These are phyloP conservation scores for Strobilomyces echinocephalus DNA, from an alignment of 768 basidiomycete species.

Conservation along the genomic window DNA sequence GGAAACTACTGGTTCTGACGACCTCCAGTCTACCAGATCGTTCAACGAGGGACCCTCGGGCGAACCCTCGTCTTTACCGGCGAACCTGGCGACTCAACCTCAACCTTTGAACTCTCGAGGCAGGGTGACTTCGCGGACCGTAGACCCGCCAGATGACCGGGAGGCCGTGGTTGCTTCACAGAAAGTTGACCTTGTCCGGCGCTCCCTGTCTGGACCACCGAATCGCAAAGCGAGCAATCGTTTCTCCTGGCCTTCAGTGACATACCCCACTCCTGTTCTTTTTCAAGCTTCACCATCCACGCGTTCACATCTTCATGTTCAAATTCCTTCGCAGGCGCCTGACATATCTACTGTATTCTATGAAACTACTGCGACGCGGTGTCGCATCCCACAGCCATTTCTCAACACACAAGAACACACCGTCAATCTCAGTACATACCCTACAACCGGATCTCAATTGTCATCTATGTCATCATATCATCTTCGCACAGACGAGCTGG, in stretches of 20 bases:
- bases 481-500: constrained; percentile 16
- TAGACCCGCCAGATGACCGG: constrained; percentile 6
- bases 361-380: constrained; percentile 46
- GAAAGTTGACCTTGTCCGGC: constrained; percentile 38
- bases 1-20: constrained; percentile 61
- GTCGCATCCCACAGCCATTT: constrained; percentile 21
- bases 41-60: constrained; percentile 48
- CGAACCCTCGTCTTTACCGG: constrained; percentile 12
- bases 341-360: constrained; percentile 64
- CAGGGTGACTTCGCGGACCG: constrained; percentile 20
- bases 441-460: constrained; percentile 29
- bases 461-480: constrained; percentile 34
- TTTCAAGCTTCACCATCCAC: constrained; percentile 39
- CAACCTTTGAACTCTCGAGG: constrained; percentile 21
- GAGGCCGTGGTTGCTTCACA: constrained; percentile 22
- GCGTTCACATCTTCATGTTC: constrained; percentile 31
- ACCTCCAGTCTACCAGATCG: constrained; percentile 63
- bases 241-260: constrained; percentile 37
- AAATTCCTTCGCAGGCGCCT: constrained; percentile 28
- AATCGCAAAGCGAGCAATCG: constrained; percentile 33
- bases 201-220: constrained; percentile 42
- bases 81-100: constrained; percentile 3
- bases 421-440: constrained; percentile 25
- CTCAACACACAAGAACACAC: constrained; percentile 17
- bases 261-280: constrained; percentile 45